Base-by-base conservation (phyloP, 352 stramenopile species). In the Pythium rhizo-oryzae region DNA sequence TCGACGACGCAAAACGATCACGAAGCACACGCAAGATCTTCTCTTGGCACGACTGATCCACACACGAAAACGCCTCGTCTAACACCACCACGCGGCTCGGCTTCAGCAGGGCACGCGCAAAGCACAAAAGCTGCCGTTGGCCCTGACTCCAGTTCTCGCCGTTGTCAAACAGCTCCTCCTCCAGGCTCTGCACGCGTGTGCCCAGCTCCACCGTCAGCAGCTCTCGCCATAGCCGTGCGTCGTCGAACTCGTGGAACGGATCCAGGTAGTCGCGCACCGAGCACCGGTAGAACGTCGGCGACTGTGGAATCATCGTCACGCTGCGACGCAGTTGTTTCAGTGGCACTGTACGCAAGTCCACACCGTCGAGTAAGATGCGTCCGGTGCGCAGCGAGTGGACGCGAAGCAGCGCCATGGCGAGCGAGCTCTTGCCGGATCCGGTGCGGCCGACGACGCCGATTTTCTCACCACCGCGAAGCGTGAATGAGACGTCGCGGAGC, bases 201-300 rank as follows among this genome's bases (percentile, higher is more conserved):
- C 41, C 58, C 35, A 59, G 12, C 6, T 54, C 52, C 25, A 67
- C 19, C 5, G 12, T 64, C 62, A 35, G 33, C 51, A 62, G 78
- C 24, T 65, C 72, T 9, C 41, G 28, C 72, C 72, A 80, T 16
- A 81, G 56, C 21, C 60, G 60, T 18, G 73, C 70, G 55, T 96
- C 87, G 37, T 66, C 74, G 68, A 82, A 87, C 49, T 87, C 59
- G 24, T 75, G 62, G 59, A 93, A 95, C 47, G 93, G 93, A 70
- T 98, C 92, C 8, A 98, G 71, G 74, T 98, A 97, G 39, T 78
- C 83, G 18, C 89, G 80, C 19, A 98, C 72, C 15, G 79, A 90
- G 21, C 93, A 91, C n/a, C 74, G 81, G 64, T 97, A 98, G 43
- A 98, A 71, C 8, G 97, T 84, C 23, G 94, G 91, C 62, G 97